These are phyloP conservation scores for Lichenothelia convexa DNA, from an alignment of 495 filamentous ascomycete genomes.

Conservation along the genomic window DNA sequence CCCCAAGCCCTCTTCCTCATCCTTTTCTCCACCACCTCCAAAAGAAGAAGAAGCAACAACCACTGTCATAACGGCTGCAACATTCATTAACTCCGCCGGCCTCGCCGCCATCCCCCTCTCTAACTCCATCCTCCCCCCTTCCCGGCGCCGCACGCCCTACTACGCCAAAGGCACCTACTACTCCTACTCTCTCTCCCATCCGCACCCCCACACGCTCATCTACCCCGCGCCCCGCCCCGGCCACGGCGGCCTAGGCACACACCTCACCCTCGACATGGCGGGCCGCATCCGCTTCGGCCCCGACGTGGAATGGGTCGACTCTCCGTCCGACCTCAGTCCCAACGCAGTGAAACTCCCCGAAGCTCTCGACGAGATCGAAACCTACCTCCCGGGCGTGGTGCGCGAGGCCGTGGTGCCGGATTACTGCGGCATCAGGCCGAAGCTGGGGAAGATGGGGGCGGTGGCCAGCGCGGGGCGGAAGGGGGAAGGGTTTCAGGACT, in stretches of 20 bases:
- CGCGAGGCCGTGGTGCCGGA: constrained; percentile 50
- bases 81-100: constrained; percentile 72
- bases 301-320: constrained; percentile 82
- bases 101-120: constrained; percentile 56
- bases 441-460: constrained; percentile 44
- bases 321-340: constrained; percentile 36
- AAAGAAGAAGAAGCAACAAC: constrained; percentile 11
- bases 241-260: constrained; percentile 72
- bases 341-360: constrained; percentile 38
- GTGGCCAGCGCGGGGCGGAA: too few relatives aligned
- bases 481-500: constrained; percentile 62
- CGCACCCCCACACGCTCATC: constrained; percentile 53
- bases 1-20: constrained; percentile 17
- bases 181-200: constrained; percentile 50
- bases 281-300: constrained; percentile 84
- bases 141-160: constrained; percentile 38
- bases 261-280: constrained; percentile 77
- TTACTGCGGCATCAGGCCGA: constrained; percentile 84
- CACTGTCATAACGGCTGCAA: constrained; percentile 45
- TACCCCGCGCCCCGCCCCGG: constrained; percentile 76
- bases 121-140: constrained; percentile 51
- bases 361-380: constrained; percentile 54
- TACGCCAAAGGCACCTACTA: constrained; percentile 96
- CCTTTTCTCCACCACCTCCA: constrained; percentile 5
- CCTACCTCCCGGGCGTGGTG: constrained; percentile 61